A percentile compares a stretch with the other conserved stretches of the same genome.
These are phyloP conservation scores for Exophiala aquamarina DNA, from an alignment of 2,329 filamentous ascomycete genomes.

Conservation along the genomic window DNA sequence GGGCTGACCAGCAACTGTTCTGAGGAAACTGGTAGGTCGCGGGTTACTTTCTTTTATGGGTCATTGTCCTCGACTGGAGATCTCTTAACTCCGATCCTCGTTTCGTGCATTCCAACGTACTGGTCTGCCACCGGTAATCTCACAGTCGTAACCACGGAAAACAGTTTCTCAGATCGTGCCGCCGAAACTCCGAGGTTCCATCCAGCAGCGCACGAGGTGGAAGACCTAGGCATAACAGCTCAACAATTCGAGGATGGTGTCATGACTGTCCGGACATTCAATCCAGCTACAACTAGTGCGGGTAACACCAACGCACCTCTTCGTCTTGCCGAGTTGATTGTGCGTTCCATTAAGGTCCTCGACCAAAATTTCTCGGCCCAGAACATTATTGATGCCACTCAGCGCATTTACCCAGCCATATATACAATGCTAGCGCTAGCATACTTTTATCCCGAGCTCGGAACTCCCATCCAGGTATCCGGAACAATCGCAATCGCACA, in stretches of 20 bases:
- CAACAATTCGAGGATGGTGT: no score
- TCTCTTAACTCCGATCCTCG: not conserved
- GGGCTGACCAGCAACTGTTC: not conserved
- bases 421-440: slow-evolving; percentile 5
- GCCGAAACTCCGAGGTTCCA: no score
- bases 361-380: not conserved
- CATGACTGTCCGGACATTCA: no score
- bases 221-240: no score
- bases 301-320: not conserved
- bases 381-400: not conserved
- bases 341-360: not conserved
- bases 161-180: no score
- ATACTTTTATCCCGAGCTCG: slow-evolving; percentile 2
- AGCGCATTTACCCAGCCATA: slow-evolving; percentile 5
- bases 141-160: no score
- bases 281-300: not conserved
- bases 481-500: slow-evolving; percentile 1
- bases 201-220: no score
- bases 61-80: not conserved
- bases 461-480: not conserved
- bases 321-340: slow-evolving; percentile 5
- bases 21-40: not conserved
- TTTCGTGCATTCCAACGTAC: slow-evolving; percentile 7
- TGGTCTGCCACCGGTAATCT: slow-evolving; percentile 3
- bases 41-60: slow-evolving; percentile 3